Evolutionary conservation across 2,329 filamentous ascomycete genomes (phyloP).

Genomic region (Teratosphaeria zuluensis): DNA sequence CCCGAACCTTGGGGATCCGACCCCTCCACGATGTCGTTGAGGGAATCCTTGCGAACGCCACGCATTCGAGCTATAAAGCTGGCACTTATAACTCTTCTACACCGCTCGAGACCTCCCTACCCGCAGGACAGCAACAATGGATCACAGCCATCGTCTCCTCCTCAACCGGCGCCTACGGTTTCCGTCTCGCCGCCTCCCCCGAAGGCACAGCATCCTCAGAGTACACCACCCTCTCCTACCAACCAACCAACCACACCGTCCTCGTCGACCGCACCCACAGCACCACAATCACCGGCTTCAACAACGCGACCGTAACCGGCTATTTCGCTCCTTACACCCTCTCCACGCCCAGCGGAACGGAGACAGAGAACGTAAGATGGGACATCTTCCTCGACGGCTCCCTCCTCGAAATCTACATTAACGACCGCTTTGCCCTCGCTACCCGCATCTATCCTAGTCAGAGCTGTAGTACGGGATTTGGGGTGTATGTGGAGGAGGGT

Average conservation of each 20-base stretch:
- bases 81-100: constrained; percentile 19
- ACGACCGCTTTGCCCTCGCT: constrained; percentile 31
- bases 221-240: constrained; percentile 36
- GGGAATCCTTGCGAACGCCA: constrained; percentile 25
- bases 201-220: constrained; percentile 31
- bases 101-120: constrained; percentile 21
- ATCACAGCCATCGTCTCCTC: constrained; percentile 29
- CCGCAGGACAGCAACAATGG: constrained; percentile 34
- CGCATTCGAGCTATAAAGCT: constrained; percentile 15
- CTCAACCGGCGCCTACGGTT: constrained; percentile 31
- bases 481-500: constrained; percentile 32
- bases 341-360: constrained; percentile 9
- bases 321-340: constrained; percentile 39
- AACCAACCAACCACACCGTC: constrained; percentile 37
- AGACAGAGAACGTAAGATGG: constrained; percentile 31
- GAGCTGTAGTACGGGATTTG: constrained; percentile 34
- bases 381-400: constrained; percentile 40
- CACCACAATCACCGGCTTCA: constrained; percentile 30
- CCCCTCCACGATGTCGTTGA: constrained; percentile 36
- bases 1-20: constrained; percentile 35
- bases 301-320: constrained; percentile 35
- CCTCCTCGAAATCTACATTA: constrained; percentile 38
- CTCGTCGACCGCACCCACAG: constrained; percentile 36
- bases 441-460: constrained; percentile 39
- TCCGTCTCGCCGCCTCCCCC: constrained; percentile 35